A percentile compares a stretch with the other conserved stretches of the same genome.
Conservation (phyloP, 768 basidiomycete species). For the Russula virescens region DNA sequence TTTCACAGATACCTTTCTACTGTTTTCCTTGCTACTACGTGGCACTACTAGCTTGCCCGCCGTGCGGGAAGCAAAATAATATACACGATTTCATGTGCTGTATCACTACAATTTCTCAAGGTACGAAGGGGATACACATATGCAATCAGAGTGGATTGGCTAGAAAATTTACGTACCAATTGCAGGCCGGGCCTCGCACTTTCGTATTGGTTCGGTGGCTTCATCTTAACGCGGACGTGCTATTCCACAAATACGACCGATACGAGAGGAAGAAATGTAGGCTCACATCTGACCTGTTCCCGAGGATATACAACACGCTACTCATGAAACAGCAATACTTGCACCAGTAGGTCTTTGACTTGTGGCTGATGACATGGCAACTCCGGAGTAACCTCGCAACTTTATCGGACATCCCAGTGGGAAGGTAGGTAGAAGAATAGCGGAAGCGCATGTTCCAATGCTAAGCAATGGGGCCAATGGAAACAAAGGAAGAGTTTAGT, state of each 20-base stretch:
- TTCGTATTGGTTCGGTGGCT: neutral
- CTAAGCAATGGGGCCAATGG: neutral
- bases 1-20: slow-evolving; percentile 5
- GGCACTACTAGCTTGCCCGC: slow-evolving; percentile 1
- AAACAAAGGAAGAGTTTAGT: neutral
- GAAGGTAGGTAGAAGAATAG: too few species aligned
- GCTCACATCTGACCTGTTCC: neutral
- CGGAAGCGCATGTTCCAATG: too few species aligned
- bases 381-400: neutral
- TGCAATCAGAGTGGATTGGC: too few species aligned
- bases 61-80: slow-evolving; percentile 2
- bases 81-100: neutral
- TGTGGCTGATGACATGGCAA: slow-evolving; percentile 14
- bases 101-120: neutral
- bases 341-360: neutral
- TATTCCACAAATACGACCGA: neutral
- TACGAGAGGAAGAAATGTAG: neutral
- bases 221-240: too few species aligned
- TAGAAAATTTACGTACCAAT: too few species aligned
- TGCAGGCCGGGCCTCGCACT: neutral
- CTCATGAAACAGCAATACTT: neutral
- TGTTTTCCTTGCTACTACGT: slow-evolving; percentile 9
- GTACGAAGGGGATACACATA: too few species aligned
- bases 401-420: neutral
- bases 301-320: slow-evolving; percentile 1